A percentile compares a stretch with the other conserved stretches of the same genome.
These are phyloP conservation scores for Buddleja alternifolia DNA, from an alignment of 257 asterid species.

Conservation along the genomic window DNA sequence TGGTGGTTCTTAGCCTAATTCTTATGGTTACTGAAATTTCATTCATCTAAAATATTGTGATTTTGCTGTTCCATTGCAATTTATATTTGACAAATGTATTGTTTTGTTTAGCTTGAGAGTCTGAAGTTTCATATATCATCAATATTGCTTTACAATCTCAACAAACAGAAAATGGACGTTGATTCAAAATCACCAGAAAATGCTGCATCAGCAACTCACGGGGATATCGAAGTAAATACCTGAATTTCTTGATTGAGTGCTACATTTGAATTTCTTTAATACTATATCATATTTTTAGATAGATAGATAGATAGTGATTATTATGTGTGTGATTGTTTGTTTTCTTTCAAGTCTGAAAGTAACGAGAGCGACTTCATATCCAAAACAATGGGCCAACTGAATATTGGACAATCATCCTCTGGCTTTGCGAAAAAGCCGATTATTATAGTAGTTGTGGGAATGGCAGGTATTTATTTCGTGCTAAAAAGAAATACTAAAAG, in stretches of 20 bases:
- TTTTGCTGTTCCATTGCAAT: conserved; percentile 7
- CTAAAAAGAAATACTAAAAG: neutral
- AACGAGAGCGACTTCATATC: conserved; percentile 53
- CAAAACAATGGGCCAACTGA: conserved; percentile 60
- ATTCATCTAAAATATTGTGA: too few species aligned
- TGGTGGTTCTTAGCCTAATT: too few species aligned
- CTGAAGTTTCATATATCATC: conserved; percentile 16
- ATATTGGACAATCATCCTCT: conserved; percentile 64
- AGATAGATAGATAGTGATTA: too few species aligned
- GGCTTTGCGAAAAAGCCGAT: conserved; percentile 81
- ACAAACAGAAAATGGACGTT: conserved; percentile 52
- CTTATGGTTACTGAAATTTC: too few species aligned
- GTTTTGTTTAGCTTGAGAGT: neutral
- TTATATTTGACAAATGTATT: neutral
- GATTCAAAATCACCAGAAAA: conserved; percentile 43
- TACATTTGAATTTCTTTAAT: conserved; percentile 11
- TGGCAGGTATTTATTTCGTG: conserved; percentile 77
- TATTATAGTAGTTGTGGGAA: conserved; percentile 84
- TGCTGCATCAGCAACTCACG: conserved; percentile 34
- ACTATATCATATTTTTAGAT: neutral
- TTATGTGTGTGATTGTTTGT: neutral
- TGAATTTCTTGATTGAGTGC: conserved; percentile 23
- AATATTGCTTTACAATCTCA: neutral
- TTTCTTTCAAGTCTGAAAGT: conserved; percentile 36
- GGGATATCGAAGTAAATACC: conserved; percentile 47